phyloP scores from a whole-genome alignment of 2,329 filamentous ascomycete genomes.

The Penicillium sp. region DNA sequence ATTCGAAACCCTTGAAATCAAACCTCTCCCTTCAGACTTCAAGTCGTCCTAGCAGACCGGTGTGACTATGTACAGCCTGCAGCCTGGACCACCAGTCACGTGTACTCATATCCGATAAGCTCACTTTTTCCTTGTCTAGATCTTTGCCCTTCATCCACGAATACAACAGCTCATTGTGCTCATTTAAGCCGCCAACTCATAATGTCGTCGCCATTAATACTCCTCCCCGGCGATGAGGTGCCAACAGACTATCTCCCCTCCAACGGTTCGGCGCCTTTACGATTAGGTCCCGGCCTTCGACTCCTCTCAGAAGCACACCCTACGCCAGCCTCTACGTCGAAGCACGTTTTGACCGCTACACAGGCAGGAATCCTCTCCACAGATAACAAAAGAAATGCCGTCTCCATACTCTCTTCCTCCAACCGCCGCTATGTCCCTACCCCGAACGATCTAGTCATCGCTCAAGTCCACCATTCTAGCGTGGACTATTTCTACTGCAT shows the following conservation, averaged over 20 bases:
- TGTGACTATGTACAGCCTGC: background rate
- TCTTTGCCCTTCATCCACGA: background rate
- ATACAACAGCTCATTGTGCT: background rate
- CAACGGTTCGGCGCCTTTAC: conserved; percentile 69
- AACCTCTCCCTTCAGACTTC: background rate
- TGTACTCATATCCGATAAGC: conserved; percentile 13
- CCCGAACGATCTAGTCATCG: conserved; percentile 85
- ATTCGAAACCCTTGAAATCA: background rate
- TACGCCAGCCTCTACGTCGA: conserved; percentile 67
- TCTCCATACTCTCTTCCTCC: conserved; percentile 41
- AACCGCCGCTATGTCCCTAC: conserved; percentile 73
- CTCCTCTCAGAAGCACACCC: conserved; percentile 76
- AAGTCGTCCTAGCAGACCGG: background rate
- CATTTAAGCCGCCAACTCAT: background rate
- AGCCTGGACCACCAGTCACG: conserved; percentile 8
- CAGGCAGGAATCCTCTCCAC: conserved; percentile 43
- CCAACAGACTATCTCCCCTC: conserved; percentile 69
- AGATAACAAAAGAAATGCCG: conserved; percentile 47
- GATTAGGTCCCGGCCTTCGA: conserved; percentile 81
- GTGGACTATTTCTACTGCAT: conserved; percentile 80
- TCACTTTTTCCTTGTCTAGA: conserved; percentile 10
- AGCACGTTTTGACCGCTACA: conserved; percentile 38
- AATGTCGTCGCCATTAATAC: conserved; percentile 67
- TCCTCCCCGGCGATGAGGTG: conserved; percentile 82
- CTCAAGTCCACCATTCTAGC: conserved; percentile 76